Evolutionary conservation across 805 yeast genomes (phyloP).

Genomic region (Candida glaebosa): DNA sequence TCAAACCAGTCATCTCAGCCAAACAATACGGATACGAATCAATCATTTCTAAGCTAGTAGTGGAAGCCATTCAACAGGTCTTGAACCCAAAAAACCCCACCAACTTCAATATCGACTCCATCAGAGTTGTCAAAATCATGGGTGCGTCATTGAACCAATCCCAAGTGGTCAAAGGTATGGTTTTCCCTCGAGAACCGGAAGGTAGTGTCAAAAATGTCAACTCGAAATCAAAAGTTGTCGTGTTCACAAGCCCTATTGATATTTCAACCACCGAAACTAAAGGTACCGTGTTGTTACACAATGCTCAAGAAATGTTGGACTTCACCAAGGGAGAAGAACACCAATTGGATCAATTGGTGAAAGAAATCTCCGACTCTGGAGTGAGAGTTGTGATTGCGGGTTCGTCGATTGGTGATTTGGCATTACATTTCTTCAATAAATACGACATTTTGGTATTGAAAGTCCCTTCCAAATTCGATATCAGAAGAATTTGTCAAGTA

Average conservation of each 20-base stretch:
- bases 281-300: slow-evolving; percentile 93
- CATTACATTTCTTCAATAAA: slow-evolving; percentile 88
- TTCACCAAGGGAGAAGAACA: slow-evolving; percentile 95
- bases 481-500: slow-evolving; percentile 90
- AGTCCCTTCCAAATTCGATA: slow-evolving; percentile 90
- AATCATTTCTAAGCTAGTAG: slow-evolving; percentile 67
- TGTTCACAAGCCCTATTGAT: slow-evolving; percentile 91
- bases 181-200: slow-evolving; percentile 96
- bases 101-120: slow-evolving; percentile 83
- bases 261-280: slow-evolving; percentile 96
- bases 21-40: slow-evolving; percentile 92
- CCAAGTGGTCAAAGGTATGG: slow-evolving; percentile 93
- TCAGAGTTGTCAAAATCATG: slow-evolving; percentile 95
- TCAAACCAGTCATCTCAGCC: slow-evolving; percentile 85
- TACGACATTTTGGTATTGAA: slow-evolving; percentile 79
- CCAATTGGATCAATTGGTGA: slow-evolving; percentile 81
- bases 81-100: slow-evolving; percentile 61
- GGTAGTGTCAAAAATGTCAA: slow-evolving; percentile 70
- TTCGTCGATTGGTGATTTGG: slow-evolving; percentile 86
- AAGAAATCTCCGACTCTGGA: slow-evolving; percentile 80
- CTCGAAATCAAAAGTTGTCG: slow-evolving; percentile 76
- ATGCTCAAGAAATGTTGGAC: slow-evolving; percentile 94
- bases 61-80: slow-evolving; percentile 79
- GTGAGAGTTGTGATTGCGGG: slow-evolving; percentile 92
- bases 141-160: slow-evolving; percentile 77